These are phyloP conservation scores for Hortiboletus flavorubellus DNA, from an alignment of 768 basidiomycete genomes.

Conservation along the genomic window DNA sequence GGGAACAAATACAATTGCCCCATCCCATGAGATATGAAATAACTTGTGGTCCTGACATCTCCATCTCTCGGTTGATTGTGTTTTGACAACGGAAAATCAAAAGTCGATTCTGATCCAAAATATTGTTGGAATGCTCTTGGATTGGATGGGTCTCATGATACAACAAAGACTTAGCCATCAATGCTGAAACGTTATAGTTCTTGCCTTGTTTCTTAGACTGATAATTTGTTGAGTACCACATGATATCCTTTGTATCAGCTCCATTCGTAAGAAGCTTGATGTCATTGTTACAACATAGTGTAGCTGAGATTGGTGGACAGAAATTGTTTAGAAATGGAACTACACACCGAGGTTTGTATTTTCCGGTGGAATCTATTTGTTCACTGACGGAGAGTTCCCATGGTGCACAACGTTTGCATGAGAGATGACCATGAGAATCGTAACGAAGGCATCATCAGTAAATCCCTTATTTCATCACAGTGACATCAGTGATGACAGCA, in stretches of 20 bases:
- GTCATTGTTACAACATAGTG: not conserved
- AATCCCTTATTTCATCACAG: too few species aligned
- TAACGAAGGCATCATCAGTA: too few species aligned
- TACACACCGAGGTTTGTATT: too few species aligned
- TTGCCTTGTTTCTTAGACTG: not conserved
- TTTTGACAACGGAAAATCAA: not conserved
- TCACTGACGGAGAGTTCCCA: too few species aligned
- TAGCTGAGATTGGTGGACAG: too few species aligned
- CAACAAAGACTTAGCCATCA: not conserved
- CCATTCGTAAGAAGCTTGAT: not conserved
- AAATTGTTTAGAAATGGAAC: too few species aligned
- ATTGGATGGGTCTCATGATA: not conserved
- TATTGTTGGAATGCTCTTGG: not conserved
- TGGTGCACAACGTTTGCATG: too few species aligned
- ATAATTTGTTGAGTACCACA: not conserved
- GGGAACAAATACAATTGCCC: not conserved
- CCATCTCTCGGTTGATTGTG: not conserved
- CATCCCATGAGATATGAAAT: not conserved
- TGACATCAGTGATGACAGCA: too few species aligned
- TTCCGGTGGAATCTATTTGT: too few species aligned
- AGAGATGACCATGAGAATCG: too few species aligned
- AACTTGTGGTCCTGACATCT: not conserved
- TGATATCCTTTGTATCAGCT: not conserved
- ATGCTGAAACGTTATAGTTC: not conserved
- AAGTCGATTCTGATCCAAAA: not conserved